phyloP scores from a whole-genome alignment of 208 protist genomes.

The Acanthamoeba triangularis region DNA sequence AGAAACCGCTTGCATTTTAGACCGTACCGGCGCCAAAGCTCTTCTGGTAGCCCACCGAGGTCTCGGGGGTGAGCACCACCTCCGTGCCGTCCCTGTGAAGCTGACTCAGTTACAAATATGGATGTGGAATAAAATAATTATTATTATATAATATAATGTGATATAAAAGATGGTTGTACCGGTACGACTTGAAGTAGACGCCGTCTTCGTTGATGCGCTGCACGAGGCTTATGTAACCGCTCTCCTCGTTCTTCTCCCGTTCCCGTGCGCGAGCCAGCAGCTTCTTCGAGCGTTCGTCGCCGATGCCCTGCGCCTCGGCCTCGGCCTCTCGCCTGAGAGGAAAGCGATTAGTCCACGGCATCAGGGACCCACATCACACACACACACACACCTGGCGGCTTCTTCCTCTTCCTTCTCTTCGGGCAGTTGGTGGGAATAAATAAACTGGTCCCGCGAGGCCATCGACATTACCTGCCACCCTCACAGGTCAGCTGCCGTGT shows the following conservation, averaged over 20 bases:
- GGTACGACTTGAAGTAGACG: constrained; percentile 72
- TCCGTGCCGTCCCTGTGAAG: background rate
- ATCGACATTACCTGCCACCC: constrained; percentile 43
- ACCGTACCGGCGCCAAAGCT: constrained; percentile 28
- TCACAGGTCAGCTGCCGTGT: too few species aligned
- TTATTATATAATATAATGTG: background rate
- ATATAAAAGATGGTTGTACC: background rate
- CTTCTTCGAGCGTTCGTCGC: constrained; percentile 30
- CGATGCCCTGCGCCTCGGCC: background rate
- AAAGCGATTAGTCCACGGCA: background rate
- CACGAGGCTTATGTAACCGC: constrained; percentile 30
- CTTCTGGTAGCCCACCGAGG: constrained; percentile 81
- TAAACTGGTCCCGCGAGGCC: constrained; percentile 34
- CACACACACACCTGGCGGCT: background rate
- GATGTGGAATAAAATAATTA: background rate
- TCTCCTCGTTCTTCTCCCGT: constrained; percentile 4
- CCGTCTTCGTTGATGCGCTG: constrained; percentile 71
- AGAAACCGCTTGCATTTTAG: background rate
- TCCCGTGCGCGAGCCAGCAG: constrained; percentile 17
- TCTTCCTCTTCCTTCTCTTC: constrained; percentile 2
- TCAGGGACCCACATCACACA: background rate
- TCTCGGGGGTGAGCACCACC: constrained; percentile 76
- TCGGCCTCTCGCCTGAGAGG: background rate
- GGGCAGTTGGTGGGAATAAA: constrained; percentile 43
- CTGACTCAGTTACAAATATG: background rate